phyloP scores from a whole-genome alignment of 805 yeast species.

The Naumovozyma dairenensis region DNA sequence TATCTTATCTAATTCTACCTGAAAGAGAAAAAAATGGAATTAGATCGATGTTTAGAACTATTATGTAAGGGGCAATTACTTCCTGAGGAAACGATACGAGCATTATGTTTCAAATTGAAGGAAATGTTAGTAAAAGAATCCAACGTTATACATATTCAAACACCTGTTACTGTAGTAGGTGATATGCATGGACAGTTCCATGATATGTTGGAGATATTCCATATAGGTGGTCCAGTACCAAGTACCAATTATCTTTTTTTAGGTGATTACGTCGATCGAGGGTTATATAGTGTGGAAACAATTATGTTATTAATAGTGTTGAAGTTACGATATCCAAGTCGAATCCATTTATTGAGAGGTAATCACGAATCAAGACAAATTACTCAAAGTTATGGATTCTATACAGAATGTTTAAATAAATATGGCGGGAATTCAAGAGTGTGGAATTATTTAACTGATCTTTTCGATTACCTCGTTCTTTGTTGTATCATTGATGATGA shows the following conservation, averaged over 20 bases:
- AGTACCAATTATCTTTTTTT: slow-evolving; percentile 85
- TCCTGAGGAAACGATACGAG: slow-evolving; percentile 60
- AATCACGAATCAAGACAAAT: slow-evolving; percentile 96
- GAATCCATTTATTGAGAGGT: slow-evolving; percentile 80
- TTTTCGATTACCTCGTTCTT: slow-evolving; percentile 82
- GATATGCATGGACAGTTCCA: slow-evolving; percentile 97
- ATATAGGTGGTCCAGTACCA: slow-evolving; percentile 89
- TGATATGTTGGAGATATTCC: slow-evolving; percentile 83
- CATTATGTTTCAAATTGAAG: slow-evolving; percentile 72
- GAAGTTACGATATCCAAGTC: slow-evolving; percentile 76
- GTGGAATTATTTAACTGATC: slow-evolving; percentile 84
- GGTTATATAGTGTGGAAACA: slow-evolving; percentile 88
- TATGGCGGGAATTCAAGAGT: slow-evolving; percentile 66
- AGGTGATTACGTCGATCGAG: slow-evolving; percentile 96
- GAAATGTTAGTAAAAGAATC: slow-evolving; percentile 71
- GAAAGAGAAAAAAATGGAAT: slow-evolving; percentile 30
- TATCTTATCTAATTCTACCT: neutral
- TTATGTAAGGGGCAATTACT: slow-evolving; percentile 54
- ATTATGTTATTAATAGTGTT: slow-evolving; percentile 72
- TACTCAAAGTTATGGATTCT: slow-evolving; percentile 94
- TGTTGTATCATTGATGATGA: slow-evolving; percentile 85
- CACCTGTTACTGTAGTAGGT: slow-evolving; percentile 94
- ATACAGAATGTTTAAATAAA: slow-evolving; percentile 85
- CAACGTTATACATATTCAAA: slow-evolving; percentile 71
- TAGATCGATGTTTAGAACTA: slow-evolving; percentile 63